A percentile compares a stretch with the other conserved stretches of the same genome.
Conservation (phyloP, 2,329 filamentous ascomycete genomes). For the Aureobasidium pullulans region DNA sequence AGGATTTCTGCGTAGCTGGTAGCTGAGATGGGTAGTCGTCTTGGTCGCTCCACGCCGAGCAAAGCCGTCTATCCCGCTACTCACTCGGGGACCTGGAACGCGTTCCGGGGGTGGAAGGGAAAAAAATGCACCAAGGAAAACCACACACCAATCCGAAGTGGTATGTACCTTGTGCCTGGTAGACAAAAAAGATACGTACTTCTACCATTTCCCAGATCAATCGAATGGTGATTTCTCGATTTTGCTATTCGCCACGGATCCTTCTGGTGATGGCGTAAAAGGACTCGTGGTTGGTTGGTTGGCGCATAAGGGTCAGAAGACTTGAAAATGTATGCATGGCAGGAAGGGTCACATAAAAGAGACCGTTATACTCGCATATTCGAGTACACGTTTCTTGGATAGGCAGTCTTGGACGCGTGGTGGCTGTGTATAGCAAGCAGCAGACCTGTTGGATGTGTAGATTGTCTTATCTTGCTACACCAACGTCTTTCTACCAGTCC, state of each 20-base stretch:
- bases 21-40: not conserved
- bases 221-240: not conserved
- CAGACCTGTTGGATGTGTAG: not conserved
- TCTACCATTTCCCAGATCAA: not conserved
- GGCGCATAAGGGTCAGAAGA: not conserved
- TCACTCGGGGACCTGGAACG: not conserved
- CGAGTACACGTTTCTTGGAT: not conserved
- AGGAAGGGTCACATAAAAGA: not conserved
- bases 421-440: not conserved
- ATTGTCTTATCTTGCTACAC: not conserved
- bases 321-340: not conserved
- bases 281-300: not conserved
- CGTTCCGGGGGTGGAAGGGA: not conserved
- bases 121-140: not conserved
- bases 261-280: not conserved
- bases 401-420: not conserved
- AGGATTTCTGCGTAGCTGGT: not conserved
- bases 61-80: not conserved
- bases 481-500: not conserved
- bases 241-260: not conserved
- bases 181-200: not conserved
- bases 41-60: not conserved
- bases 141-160: too few relatives aligned
- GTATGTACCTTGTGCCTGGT: too few relatives aligned
- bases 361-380: not conserved